Evolutionary conservation across 306 rosid genomes (phyloP).

Genomic region (Prunus dulcis): DNA sequence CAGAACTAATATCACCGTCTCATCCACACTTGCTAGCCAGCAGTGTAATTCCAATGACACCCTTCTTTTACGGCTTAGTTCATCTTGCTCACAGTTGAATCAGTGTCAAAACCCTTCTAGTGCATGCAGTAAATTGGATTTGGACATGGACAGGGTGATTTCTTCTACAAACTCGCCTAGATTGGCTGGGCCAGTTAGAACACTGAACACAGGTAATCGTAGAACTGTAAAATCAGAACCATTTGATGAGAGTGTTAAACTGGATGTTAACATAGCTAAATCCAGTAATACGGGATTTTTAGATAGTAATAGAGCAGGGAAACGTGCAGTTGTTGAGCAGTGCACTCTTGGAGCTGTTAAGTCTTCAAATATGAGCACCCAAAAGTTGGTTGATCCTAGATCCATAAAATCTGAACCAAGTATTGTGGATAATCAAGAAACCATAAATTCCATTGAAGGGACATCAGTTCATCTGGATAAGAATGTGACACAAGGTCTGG

Average conservation of each 20-base stretch:
- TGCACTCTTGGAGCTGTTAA: constrained; percentile 29
- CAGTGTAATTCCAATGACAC: constrained; percentile 18
- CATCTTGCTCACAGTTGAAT: constrained; percentile 28
- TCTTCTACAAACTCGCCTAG: constrained; percentile 25
- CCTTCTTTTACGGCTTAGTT: constrained; percentile 34
- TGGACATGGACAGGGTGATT: constrained; percentile 27
- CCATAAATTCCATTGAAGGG: constrained; percentile 33
- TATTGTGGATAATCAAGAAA: constrained; percentile 28
- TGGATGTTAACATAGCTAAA: constrained; percentile 31
- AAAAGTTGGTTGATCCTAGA: constrained; percentile 32
- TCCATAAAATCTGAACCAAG: constrained; percentile 51
- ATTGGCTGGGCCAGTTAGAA: constrained; percentile 23
- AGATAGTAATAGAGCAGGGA: constrained; percentile 33
- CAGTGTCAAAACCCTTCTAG: constrained; percentile 30
- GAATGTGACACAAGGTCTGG: constrained; percentile 26
- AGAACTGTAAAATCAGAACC: constrained; percentile 74
- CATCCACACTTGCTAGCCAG: constrained; percentile 27
- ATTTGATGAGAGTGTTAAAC: constrained; percentile 48
- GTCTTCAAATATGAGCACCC: constrained; percentile 24
- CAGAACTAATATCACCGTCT: constrained; percentile 16
- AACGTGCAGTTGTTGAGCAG: constrained; percentile 37
- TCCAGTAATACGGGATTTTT: constrained; percentile 25
- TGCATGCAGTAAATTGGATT: constrained; percentile 36
- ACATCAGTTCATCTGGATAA: constrained; percentile 27
- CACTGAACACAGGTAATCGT: constrained; percentile 31